Percentiles rank a stretch among this genome's conserved stretches.
phyloP scores from a whole-genome alignment of 202 grass and related monocot species.

The Zoysia matrella region DNA sequence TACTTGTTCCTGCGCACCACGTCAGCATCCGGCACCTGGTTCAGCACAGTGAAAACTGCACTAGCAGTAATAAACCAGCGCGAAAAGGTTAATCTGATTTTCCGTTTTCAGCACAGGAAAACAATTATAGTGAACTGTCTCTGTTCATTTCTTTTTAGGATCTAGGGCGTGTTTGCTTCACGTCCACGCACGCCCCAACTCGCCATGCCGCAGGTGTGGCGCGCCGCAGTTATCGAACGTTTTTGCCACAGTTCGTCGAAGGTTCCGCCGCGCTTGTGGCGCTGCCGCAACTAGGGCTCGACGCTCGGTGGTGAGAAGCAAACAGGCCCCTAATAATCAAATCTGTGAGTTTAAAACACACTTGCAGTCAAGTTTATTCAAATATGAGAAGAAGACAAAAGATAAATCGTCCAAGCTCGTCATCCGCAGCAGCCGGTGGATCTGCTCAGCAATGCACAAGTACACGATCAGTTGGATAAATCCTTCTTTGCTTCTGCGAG shows the following conservation, averaged over 20 bases:
- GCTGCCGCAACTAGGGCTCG: too few relatives aligned
- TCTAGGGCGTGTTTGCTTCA: background rate
- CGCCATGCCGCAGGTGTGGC: too few relatives aligned
- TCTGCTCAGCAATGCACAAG: background rate
- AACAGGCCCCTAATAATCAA: background rate
- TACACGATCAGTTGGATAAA: slow-evolving; percentile 20
- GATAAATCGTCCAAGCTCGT: background rate
- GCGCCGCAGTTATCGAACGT: too few relatives aligned
- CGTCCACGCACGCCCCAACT: too few relatives aligned
- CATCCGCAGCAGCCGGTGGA: background rate
- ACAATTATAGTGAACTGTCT: background rate
- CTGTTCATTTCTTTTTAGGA: background rate
- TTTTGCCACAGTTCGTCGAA: too few relatives aligned
- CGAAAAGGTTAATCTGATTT: background rate
- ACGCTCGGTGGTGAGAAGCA: too few relatives aligned
- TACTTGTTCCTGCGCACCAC: slow-evolving; percentile 34
- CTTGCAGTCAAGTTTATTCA: background rate
- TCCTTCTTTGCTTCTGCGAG: slow-evolving; percentile 4
- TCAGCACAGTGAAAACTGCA: slow-evolving; percentile 30
- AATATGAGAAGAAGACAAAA: background rate
- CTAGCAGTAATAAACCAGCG: background rate
- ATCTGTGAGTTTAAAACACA: background rate
- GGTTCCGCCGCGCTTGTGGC: too few relatives aligned
- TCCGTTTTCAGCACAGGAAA: background rate
- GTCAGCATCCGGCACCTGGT: slow-evolving; percentile 16